A percentile compares a stretch with the other conserved stretches of the same genome.
phyloP scores from a whole-genome alignment of 164 flowering plant genomes.

The Macadamia integrifolia region DNA sequence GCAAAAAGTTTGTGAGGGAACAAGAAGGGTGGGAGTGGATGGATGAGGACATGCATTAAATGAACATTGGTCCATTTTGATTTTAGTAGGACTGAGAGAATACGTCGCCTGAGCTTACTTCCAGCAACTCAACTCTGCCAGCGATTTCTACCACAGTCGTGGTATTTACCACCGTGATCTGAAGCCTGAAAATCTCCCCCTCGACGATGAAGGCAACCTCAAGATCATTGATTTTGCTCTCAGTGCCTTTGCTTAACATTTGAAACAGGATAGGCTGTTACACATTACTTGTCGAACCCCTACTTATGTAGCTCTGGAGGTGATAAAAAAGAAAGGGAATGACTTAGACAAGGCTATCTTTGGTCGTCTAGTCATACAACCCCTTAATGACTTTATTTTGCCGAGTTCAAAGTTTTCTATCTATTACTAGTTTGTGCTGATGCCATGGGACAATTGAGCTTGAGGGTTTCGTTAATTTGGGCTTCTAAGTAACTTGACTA shows the following conservation, averaged over 20 bases:
- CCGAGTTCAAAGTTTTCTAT: too few species aligned
- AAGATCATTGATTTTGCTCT: constrained; percentile 52
- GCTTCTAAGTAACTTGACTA: too few species aligned
- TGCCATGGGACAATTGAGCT: too few species aligned
- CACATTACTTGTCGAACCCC: constrained; percentile 65
- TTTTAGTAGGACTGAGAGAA: constrained; percentile 18
- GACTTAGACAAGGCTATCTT: constrained; percentile 51
- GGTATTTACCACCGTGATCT: constrained; percentile 53
- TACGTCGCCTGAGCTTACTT: constrained; percentile 44
- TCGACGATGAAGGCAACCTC: constrained; percentile 43
- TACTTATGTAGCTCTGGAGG: constrained; percentile 61
- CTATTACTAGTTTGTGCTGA: too few species aligned
- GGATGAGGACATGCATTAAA: too few species aligned
- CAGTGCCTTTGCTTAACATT: constrained; percentile 44
- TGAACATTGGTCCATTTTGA: too few species aligned
- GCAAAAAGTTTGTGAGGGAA: too few species aligned
- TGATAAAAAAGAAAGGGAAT: constrained; percentile 43
- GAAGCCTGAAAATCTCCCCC: constrained; percentile 46
- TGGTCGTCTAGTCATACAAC: constrained; percentile 27
- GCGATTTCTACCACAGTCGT: constrained; percentile 54
- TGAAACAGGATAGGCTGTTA: constrained; percentile 43
- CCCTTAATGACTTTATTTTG: too few species aligned
- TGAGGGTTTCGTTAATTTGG: too few species aligned
- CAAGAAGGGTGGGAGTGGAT: too few species aligned
- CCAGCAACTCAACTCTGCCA: constrained; percentile 51